phyloP scores from a whole-genome alignment of 331 rosid genomes.

The Quercus lobata region DNA sequence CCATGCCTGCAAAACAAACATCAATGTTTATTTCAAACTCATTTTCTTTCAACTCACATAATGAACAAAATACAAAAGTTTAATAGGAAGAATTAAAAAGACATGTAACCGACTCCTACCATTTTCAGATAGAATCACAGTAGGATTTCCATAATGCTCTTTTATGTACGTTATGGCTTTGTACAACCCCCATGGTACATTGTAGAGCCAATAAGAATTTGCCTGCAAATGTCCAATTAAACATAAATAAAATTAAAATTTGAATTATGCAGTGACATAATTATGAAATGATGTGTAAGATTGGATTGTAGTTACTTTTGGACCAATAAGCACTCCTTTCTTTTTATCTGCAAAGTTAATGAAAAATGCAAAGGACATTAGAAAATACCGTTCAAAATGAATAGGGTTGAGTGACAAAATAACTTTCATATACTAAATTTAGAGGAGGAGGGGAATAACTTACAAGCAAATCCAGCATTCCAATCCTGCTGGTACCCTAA shows the following conservation, averaged over 20 bases:
- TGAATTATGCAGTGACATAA: background rate
- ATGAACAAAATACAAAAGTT: background rate
- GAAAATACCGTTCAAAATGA: background rate
- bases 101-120: slow-evolving; percentile 27
- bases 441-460: slow-evolving; percentile 21
- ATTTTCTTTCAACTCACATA: no score
- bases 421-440: background rate
- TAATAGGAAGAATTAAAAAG: slow-evolving; percentile 1
- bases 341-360: slow-evolving; percentile 48
- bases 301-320: slow-evolving; percentile 42
- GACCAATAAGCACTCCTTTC: slow-evolving; percentile 78
- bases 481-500: slow-evolving; percentile 81
- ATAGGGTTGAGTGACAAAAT: background rate
- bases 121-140: slow-evolving; percentile 70
- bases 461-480: slow-evolving; percentile 78
- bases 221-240: slow-evolving; percentile 43
- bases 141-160: slow-evolving; percentile 65
- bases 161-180: slow-evolving; percentile 64
- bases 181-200: slow-evolving; percentile 93
- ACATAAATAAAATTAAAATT: background rate
- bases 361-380: background rate
- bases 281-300: background rate
- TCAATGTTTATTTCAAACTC: background rate
- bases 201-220: slow-evolving; percentile 77
- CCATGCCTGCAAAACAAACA: slow-evolving; percentile 60